Evolutionary conservation across 2,329 filamentous ascomycete genomes (phyloP).

Genomic region (Exutisphaerella laricina): DNA sequence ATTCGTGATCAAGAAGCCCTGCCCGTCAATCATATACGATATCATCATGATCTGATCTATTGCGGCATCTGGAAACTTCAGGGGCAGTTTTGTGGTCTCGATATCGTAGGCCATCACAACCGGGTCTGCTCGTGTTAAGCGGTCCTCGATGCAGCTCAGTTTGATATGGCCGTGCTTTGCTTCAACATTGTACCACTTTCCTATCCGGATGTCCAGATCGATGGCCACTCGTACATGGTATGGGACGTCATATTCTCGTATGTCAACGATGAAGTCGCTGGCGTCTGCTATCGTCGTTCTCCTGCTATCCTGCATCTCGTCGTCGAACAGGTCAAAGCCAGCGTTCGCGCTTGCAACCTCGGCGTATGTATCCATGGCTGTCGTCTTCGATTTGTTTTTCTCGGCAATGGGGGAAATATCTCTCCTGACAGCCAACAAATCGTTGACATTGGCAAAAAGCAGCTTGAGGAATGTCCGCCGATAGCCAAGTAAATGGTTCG

Average conservation of each 20-base stretch:
- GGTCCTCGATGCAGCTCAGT: conserved; percentile 79
- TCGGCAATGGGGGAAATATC: conserved; percentile 86
- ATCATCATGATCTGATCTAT: conserved; percentile 99
- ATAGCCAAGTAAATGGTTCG: conserved; percentile 92
- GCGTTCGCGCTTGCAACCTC: conserved; percentile 84
- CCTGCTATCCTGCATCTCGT: conserved; percentile 68
- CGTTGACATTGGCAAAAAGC: conserved; percentile 77
- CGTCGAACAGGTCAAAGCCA: conserved; percentile 92
- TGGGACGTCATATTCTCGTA: conserved; percentile 97
- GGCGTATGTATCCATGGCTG: conserved; percentile 96
- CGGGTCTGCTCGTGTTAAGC: conserved; percentile 84
- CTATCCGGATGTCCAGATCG: conserved; percentile 87
- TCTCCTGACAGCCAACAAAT: conserved; percentile 77
- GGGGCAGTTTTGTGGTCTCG: conserved; percentile 88
- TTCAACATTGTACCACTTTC: conserved; percentile 95
- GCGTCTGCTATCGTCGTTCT: conserved; percentile 75
- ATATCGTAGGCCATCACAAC: conserved; percentile 99
- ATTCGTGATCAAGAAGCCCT: conserved; percentile 96
- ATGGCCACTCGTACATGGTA: conserved; percentile 99
- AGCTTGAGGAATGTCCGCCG: conserved; percentile 81
- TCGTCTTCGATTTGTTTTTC: conserved; percentile 93
- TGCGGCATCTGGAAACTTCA: conserved; percentile 93
- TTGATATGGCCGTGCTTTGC: conserved; percentile 84
- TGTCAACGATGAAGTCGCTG: conserved; percentile 96
- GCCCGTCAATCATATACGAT: conserved; percentile 99